phyloP scores from a whole-genome alignment of 306 rosid species.

The Prunus mume region DNA sequence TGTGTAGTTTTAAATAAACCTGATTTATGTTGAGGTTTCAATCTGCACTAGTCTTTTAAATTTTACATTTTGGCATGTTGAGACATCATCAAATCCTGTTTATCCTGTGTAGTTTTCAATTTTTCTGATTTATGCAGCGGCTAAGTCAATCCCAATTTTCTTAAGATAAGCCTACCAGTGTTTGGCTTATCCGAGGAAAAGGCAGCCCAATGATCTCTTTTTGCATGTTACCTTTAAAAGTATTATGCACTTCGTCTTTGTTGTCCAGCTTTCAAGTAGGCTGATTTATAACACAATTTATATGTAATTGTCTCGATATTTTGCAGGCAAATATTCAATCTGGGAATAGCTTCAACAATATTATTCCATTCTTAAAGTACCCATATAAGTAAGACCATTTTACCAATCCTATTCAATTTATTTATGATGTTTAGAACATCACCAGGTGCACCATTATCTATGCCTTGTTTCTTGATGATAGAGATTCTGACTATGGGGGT shows the following conservation, averaged over 20 bases:
- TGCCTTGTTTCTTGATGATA: conserved; percentile 24
- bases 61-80: neutral
- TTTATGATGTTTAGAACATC: conserved; percentile 11
- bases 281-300: neutral
- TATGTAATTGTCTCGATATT: neutral
- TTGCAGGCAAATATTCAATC: conserved; percentile 56
- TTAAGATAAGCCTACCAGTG: neutral
- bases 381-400: conserved; percentile 67
- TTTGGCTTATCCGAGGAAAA: neutral
- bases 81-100: neutral
- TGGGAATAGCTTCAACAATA: conserved; percentile 76
- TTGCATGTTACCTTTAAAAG: neutral
- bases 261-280: neutral
- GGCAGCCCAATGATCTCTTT: neutral
- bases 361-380: conserved; percentile 73
- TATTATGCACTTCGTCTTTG: neutral
- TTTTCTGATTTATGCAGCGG: neutral
- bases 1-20: neutral
- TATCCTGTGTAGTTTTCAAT: neutral
- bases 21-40: neutral
- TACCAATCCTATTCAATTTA: conserved; percentile 10
- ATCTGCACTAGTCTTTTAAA: neutral
- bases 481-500: conserved; percentile 61
- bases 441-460: conserved; percentile 12
- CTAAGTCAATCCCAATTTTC: neutral